Evolutionary conservation across 1,284 basidiomycete species (phyloP).

Genomic region (Leccinum fuscescens): DNA sequence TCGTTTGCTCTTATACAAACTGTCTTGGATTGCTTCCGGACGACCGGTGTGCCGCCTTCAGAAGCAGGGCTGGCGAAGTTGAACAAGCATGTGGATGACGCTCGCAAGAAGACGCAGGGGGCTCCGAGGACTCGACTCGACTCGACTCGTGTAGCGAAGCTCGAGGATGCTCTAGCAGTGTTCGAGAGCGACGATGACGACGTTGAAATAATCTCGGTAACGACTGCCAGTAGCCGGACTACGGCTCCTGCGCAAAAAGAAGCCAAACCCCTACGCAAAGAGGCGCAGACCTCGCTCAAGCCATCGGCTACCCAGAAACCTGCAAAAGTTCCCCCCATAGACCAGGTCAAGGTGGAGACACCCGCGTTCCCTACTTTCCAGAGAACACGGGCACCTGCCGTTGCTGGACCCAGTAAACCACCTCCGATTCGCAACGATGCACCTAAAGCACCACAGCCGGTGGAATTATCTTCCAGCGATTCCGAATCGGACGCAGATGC

Average conservation of each 20-base stretch:
- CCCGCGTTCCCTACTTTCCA: constrained; percentile 38
- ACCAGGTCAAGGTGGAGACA: constrained; percentile 34
- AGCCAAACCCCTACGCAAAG: constrained; percentile 22
- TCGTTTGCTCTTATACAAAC: constrained; percentile 80
- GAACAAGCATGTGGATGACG: constrained; percentile 56
- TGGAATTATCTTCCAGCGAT: constrained; percentile 43
- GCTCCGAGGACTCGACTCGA: constrained; percentile 56
- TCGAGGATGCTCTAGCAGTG: constrained; percentile 56
- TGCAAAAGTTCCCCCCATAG: constrained; percentile 32
- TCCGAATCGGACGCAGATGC: constrained; percentile 55
- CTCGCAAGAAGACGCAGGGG: constrained; percentile 45
- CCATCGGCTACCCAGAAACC: constrained; percentile 17
- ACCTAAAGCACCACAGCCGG: constrained; percentile 7
- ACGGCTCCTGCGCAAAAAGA: constrained; percentile 13
- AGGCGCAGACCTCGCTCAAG: constrained; percentile 23
- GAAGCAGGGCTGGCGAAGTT: constrained; percentile 54
- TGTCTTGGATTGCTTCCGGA: constrained; percentile 68
- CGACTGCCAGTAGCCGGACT: constrained; percentile 14
- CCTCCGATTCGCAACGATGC: constrained; percentile 30
- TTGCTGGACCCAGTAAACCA: constrained; percentile 16
- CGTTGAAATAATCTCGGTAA: constrained; percentile 38
- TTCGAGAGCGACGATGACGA: constrained; percentile 59
- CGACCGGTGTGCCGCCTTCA: constrained; percentile 51
- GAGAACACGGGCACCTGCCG: constrained; percentile 20
- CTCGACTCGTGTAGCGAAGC: constrained; percentile 48